Evolutionary conservation across 179 eudicot genomes (phyloP).

Genomic region (Beta lomatogona): DNA sequence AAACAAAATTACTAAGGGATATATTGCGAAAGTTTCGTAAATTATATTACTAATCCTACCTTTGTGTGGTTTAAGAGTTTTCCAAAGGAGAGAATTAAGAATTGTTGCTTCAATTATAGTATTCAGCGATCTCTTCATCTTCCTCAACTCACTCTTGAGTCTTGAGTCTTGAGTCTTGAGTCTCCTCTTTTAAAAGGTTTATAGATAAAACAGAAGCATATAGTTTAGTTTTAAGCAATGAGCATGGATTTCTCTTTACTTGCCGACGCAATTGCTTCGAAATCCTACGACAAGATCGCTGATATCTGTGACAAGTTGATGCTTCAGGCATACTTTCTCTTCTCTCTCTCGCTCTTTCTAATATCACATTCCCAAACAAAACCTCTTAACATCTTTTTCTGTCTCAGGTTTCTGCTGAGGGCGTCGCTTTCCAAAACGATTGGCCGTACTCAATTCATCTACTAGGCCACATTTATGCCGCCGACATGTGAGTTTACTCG

Average conservation of each 20-base stretch:
- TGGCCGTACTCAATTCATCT: slow-evolving; percentile 94
- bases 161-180: too few relatives aligned
- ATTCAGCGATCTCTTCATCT: background rate
- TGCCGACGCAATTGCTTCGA: slow-evolving; percentile 59
- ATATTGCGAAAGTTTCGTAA: too few relatives aligned
- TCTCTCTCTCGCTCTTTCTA: background rate
- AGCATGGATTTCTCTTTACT: slow-evolving; percentile 69
- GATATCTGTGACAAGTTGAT: slow-evolving; percentile 67
- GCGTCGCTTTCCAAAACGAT: slow-evolving; percentile 56
- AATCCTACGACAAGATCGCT: slow-evolving; percentile 60
- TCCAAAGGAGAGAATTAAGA: too few relatives aligned
- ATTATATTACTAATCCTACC: too few relatives aligned
- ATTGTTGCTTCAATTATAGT: background rate
- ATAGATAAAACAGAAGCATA: too few relatives aligned
- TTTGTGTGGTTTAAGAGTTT: too few relatives aligned
- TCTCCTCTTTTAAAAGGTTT: too few relatives aligned
- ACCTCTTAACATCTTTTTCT: background rate
- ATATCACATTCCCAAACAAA: background rate
- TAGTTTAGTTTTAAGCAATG: background rate
- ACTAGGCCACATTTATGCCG: slow-evolving; percentile 61
- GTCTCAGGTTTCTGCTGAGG: slow-evolving; percentile 64
- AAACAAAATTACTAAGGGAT: too few relatives aligned
- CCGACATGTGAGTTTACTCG: slow-evolving; percentile 56
- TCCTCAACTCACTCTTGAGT: too few relatives aligned
- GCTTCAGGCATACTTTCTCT: slow-evolving; percentile 52